These are phyloP conservation scores for Lactarius deliciosus DNA, from an alignment of 768 basidiomycete genomes.

Conservation along the genomic window DNA sequence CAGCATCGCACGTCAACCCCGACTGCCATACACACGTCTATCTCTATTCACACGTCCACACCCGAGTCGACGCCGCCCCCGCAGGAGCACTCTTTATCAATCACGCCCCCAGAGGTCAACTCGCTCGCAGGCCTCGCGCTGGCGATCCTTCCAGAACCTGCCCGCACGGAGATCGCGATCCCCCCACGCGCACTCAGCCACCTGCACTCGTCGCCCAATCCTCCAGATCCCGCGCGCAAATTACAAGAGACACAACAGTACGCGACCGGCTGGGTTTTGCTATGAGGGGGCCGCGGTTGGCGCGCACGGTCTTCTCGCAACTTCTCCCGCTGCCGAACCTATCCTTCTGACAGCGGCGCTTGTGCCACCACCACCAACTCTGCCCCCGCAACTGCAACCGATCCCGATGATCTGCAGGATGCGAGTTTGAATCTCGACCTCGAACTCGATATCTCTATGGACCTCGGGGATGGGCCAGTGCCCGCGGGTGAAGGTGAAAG, in stretches of 20 bases:
- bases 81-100: background rate
- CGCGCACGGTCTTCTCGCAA: slow-evolving; percentile 25
- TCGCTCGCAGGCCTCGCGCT: slow-evolving; percentile 6
- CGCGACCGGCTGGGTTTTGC: too few relatives aligned
- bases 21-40: background rate
- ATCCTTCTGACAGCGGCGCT: background rate
- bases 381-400: too few relatives aligned
- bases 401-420: too few relatives aligned
- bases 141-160: slow-evolving; percentile 7
- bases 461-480: too few relatives aligned
- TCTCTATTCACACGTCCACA: background rate
- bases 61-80: background rate
- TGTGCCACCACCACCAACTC: background rate
- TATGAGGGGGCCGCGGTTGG: slow-evolving; percentile 19
- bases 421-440: too few relatives aligned
- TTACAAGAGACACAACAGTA: too few relatives aligned
- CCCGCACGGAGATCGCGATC: slow-evolving; percentile 5
- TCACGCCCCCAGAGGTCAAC: background rate
- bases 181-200: slow-evolving; percentile 8
- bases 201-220: background rate
- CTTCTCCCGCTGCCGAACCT: background rate
- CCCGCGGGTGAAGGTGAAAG: too few relatives aligned
- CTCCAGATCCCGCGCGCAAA: too few relatives aligned
- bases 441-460: too few relatives aligned
- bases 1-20: background rate